Evolutionary conservation across 495 filamentous ascomycete species (phyloP).

Genomic region (Apiosordaria backusii): DNA sequence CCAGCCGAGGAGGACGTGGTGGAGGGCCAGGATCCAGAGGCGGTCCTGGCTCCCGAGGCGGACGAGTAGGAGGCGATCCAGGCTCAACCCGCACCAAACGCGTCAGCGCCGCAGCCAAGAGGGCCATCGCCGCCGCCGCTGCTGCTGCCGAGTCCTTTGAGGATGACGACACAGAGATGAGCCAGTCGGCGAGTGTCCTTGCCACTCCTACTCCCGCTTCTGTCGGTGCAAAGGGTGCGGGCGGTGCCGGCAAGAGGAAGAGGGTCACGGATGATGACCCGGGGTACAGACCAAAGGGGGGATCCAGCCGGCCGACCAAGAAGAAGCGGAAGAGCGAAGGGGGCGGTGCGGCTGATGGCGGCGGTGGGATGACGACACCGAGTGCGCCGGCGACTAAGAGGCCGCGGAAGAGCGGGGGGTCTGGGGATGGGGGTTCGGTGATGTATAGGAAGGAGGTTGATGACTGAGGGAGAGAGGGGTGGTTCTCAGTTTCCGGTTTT

Average conservation of each 20-base stretch:
- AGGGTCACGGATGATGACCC: slow-evolving; percentile 63
- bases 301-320: slow-evolving; percentile 54
- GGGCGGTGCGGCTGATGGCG: slow-evolving; percentile 6
- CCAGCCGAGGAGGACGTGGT: slow-evolving; percentile 34
- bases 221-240: slow-evolving; percentile 18
- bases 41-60: slow-evolving; percentile 25
- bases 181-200: slow-evolving; percentile 20
- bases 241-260: slow-evolving; percentile 38
- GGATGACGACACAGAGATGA: slow-evolving; percentile 34
- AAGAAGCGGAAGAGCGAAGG: slow-evolving; percentile 58
- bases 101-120: slow-evolving; percentile 17
- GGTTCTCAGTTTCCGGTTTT: not conserved
- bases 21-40: slow-evolving; percentile 33
- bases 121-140: slow-evolving; percentile 5
- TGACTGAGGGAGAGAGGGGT: not conserved
- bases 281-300: slow-evolving; percentile 67
- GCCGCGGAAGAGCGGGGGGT: slow-evolving; percentile 31
- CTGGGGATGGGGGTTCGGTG: slow-evolving; percentile 4
- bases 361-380: slow-evolving; percentile 29
- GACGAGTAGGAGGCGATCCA: slow-evolving; percentile 19
- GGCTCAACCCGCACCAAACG: slow-evolving; percentile 27
- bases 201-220: slow-evolving; percentile 45
- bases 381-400: slow-evolving; percentile 19
- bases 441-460: not conserved
- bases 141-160: slow-evolving; percentile 33